Evolutionary conservation across 2,329 filamentous ascomycete genomes (phyloP).

Genomic region (Sclerotinia spermophila): DNA sequence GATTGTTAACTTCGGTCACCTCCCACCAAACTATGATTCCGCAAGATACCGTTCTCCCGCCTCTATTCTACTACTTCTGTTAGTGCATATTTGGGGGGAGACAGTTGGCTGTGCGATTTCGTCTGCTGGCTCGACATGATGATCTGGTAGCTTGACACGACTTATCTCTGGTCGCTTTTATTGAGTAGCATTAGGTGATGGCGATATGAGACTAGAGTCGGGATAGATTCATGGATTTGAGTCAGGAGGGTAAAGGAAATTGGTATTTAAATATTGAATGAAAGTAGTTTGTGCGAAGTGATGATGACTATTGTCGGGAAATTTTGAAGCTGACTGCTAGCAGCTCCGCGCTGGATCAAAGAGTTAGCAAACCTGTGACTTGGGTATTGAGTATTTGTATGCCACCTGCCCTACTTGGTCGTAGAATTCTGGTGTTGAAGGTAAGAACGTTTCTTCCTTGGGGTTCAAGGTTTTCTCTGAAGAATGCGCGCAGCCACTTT

Average conservation of each 20-base stretch:
- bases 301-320: neutral
- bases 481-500: too few relatives aligned
- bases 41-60: fast-evolving
- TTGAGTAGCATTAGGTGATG: neutral
- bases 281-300: neutral
- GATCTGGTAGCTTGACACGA: neutral
- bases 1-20: neutral
- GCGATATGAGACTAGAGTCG: fast-evolving
- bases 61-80: neutral
- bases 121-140: neutral
- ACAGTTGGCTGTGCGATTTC: neutral
- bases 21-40: neutral
- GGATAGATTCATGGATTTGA: neutral
- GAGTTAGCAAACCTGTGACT: neutral
- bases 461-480: too few relatives aligned
- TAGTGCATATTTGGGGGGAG: neutral
- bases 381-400: neutral
- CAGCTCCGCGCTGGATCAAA: fast-evolving
- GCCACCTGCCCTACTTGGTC: fast-evolving
- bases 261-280: fast-evolving
- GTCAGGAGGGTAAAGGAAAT: neutral
- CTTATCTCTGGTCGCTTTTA: neutral
- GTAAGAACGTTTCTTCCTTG: fast-evolving
- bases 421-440: neutral
- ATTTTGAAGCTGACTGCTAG: fast-evolving